Conservation (phyloP, 2,329 filamentous ascomycete species). For the Cadophora sp. region DNA sequence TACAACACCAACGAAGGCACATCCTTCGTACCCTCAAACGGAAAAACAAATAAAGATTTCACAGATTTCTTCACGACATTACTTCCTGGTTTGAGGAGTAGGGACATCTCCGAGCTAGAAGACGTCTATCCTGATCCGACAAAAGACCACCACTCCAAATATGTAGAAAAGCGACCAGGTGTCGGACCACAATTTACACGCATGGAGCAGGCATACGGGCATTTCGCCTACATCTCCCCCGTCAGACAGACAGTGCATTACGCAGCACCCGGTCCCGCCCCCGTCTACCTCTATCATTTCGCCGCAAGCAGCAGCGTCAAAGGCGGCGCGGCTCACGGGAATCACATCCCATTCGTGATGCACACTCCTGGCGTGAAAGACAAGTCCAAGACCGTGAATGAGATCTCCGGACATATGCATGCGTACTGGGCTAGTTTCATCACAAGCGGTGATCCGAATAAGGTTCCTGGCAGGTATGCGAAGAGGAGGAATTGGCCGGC, state of each 20-base stretch:
- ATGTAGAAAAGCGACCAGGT: conserved; percentile 46
- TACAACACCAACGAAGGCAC: conserved; percentile 76
- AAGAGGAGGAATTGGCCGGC: conserved; percentile 35
- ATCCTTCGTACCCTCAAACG: conserved; percentile 62
- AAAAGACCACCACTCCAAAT: conserved; percentile 48
- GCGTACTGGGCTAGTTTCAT: conserved; percentile 45
- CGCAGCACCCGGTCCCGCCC: conserved; percentile 38
- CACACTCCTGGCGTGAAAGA: conserved; percentile 42
- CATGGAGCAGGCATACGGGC: conserved; percentile 65
- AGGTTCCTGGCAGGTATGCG: conserved; percentile 28
- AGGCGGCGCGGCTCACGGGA: conserved; percentile 51
- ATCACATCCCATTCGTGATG: conserved; percentile 53
- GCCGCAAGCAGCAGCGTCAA: conserved; percentile 50
- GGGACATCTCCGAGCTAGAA: conserved; percentile 62
- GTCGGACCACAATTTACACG: conserved; percentile 63
- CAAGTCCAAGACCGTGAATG: conserved; percentile 22
- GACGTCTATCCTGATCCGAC: conserved; percentile 67
- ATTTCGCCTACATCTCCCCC: conserved; percentile 70
- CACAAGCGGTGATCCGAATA: conserved; percentile 42
- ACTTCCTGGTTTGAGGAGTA: conserved; percentile 60
- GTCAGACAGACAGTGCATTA: conserved; percentile 64
- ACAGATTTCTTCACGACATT: conserved; percentile 65
- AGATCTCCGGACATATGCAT: conserved; percentile 41
- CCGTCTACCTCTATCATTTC: conserved; percentile 65
- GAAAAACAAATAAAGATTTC: conserved; percentile 59